These are phyloP conservation scores for Tuber magnatum DNA, from an alignment of 495 filamentous ascomycete species.

Conservation along the genomic window DNA sequence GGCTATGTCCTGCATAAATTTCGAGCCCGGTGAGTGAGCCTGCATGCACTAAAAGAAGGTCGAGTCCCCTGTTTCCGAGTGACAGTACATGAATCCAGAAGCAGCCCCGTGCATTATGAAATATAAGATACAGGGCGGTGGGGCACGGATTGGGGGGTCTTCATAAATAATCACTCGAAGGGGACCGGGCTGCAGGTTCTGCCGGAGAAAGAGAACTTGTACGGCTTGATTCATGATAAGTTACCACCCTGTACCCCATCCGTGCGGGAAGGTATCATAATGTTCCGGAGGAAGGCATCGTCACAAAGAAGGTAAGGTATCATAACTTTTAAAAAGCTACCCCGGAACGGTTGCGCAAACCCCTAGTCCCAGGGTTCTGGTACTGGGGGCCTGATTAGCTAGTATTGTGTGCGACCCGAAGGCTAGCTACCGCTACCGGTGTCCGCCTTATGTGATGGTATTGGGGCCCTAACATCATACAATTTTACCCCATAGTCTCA, in stretches of 20 bases:
- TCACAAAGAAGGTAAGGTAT: background rate
- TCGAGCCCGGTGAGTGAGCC: background rate
- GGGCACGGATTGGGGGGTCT: background rate
- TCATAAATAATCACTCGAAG: background rate
- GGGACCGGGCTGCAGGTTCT: background rate
- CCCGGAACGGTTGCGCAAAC: background rate
- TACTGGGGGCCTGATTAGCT: background rate
- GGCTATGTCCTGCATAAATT: background rate
- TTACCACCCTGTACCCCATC: background rate
- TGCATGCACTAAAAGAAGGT: background rate
- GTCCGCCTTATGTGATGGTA: background rate
- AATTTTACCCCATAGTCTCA: background rate
- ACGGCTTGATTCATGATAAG: no score
- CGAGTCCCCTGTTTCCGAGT: background rate
- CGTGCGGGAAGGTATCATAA: background rate
- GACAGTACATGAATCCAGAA: background rate
- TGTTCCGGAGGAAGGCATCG: background rate
- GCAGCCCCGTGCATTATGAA: background rate
- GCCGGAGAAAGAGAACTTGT: background rate
- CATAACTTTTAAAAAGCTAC: background rate
- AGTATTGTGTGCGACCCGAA: background rate
- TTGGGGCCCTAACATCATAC: background rate
- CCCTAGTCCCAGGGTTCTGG: background rate
- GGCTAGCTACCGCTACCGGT: background rate
- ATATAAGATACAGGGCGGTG: background rate